Percentiles rank a stretch among this genome's conserved stretches.
Evolutionary conservation across 2,329 filamentous ascomycete genomes (phyloP).

Genomic region (Corniculantispora saksenae): DNA sequence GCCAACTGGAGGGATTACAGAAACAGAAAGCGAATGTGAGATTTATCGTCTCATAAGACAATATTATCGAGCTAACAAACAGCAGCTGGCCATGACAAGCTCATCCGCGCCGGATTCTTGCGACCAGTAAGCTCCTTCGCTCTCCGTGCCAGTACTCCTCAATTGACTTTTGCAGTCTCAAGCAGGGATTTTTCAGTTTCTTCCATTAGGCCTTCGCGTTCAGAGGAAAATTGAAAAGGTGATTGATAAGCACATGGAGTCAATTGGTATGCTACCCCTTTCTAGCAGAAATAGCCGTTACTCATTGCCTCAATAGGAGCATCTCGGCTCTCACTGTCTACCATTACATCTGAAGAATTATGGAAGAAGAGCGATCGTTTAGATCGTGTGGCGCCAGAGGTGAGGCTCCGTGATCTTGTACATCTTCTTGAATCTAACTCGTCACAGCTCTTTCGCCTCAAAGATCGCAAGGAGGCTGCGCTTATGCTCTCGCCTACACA

Average conservation of each 20-base stretch:
- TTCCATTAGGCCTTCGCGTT: constrained; percentile 83
- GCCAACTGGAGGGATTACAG: constrained; percentile 69
- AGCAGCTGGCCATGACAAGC: constrained; percentile 64
- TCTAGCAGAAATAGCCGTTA: not conserved
- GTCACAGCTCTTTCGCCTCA: constrained; percentile 71
- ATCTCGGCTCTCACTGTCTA: constrained; percentile 79
- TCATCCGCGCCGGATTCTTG: constrained; percentile 71
- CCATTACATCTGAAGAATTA: constrained; percentile 79
- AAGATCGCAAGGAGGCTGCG: constrained; percentile 72
- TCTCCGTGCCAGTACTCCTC: not conserved
- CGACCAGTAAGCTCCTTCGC: constrained; percentile 57
- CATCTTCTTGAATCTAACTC: constrained; percentile 25
- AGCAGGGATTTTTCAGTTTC: constrained; percentile 86
- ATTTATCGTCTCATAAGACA: not conserved
- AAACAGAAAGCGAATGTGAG: constrained; percentile 55
- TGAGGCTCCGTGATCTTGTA: constrained; percentile 33
- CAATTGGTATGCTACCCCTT: constrained; percentile 54
- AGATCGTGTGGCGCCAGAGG: constrained; percentile 71
- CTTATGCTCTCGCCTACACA: constrained; percentile 90
- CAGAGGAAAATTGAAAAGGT: constrained; percentile 84
- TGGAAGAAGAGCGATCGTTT: constrained; percentile 85
- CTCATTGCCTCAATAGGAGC: constrained; percentile 53
- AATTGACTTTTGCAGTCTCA: constrained; percentile 60
- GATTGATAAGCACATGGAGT: constrained; percentile 86
- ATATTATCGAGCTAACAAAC: constrained; percentile 24